Conservation (phyloP, 169 alveolate species). For the Eimeria falciformis region DNA sequence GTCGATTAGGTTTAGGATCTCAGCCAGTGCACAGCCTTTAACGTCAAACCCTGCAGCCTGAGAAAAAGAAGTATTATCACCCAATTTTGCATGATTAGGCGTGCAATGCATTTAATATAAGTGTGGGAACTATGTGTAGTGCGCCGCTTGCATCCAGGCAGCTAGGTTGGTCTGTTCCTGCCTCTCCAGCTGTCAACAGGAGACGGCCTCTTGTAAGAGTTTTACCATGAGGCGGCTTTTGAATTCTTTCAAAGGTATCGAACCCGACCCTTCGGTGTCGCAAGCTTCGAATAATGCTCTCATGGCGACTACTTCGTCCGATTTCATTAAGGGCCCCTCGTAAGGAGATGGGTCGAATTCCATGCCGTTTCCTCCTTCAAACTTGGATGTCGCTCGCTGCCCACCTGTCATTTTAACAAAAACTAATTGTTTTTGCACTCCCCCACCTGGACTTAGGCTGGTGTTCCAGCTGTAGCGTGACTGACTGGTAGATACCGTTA, state of each 20-base stretch:
- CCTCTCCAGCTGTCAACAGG: too few relatives aligned
- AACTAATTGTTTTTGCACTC: background rate
- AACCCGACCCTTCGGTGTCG: conserved; percentile 70
- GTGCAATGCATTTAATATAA: too few relatives aligned
- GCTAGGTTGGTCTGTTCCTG: too few relatives aligned
- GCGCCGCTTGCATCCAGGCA: too few relatives aligned
- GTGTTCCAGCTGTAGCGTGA: background rate
- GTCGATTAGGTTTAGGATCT: conserved; percentile 23
- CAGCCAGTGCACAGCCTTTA: conserved; percentile 56
- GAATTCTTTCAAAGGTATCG: conserved; percentile 50
- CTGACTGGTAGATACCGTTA: background rate
- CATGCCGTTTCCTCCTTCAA: background rate
- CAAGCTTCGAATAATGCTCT: conserved; percentile 74
- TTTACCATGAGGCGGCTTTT: conserved; percentile 61
- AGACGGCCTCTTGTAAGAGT: too few relatives aligned
- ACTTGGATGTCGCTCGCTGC: background rate
- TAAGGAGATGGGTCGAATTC: conserved; percentile 71
- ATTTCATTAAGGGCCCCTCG: conserved; percentile 75
- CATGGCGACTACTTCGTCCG: conserved; percentile 72
- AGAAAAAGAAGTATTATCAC: background rate
- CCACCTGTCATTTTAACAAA: conserved; percentile 8
- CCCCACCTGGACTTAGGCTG: background rate
- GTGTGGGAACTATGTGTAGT: too few relatives aligned
- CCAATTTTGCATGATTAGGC: too few relatives aligned
- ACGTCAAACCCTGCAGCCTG: conserved; percentile 72